These are phyloP conservation scores for Neospora caninum DNA, from an alignment of 169 alveolate species.

Conservation along the genomic window DNA sequence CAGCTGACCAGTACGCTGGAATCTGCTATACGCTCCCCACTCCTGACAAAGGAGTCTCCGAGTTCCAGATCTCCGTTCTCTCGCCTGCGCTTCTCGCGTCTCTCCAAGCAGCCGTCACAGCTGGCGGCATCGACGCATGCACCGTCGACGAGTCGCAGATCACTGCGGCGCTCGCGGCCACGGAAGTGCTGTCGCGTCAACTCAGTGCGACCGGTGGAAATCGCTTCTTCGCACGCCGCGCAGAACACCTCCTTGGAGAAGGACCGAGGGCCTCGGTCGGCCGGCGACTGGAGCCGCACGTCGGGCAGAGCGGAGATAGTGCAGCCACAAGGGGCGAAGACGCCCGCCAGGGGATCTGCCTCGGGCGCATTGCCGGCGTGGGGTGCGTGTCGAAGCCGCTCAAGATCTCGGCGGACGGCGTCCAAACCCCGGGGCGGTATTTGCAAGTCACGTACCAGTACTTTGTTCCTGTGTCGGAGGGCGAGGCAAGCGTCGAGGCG, in stretches of 20 bases:
- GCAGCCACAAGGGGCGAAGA: no score
- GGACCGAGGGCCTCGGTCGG: no score
- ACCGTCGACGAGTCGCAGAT: neutral
- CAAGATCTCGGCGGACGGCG: neutral
- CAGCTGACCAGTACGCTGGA: neutral
- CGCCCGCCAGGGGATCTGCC: neutral
- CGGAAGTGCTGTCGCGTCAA: neutral
- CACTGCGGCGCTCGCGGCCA: conserved; percentile 13
- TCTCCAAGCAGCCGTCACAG: neutral
- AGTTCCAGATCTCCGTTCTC: neutral
- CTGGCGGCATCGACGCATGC: neutral
- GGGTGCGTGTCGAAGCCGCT: neutral
- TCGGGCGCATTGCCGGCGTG: neutral
- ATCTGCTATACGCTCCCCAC: neutral
- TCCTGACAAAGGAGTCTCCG: neutral
- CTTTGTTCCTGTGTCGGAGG: neutral
- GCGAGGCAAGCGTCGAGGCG: neutral
- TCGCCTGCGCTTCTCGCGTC: neutral
- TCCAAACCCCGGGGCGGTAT: neutral
- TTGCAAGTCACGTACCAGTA: neutral
- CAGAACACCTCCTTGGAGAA: no score
- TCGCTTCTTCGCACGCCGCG: no score
- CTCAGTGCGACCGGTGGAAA: neutral
- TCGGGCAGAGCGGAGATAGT: no score
- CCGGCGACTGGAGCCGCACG: no score